Conservation (phyloP, 23 red algal genomes). For the Gracilariopsis chorda region DNA sequence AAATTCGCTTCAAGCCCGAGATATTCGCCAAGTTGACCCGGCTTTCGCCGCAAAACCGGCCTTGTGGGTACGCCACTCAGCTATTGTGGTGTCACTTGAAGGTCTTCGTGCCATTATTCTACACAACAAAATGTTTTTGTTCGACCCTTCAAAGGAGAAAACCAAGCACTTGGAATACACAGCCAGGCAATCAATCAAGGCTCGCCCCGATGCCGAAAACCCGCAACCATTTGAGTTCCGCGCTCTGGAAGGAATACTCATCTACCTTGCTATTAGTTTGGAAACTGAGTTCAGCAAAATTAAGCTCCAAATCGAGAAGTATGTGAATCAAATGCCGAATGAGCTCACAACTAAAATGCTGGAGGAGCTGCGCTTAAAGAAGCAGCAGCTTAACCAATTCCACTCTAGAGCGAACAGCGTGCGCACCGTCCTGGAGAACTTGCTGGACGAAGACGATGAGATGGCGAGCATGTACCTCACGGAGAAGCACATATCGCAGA, state of each 20-base stretch:
- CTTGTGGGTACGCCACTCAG: conserved; percentile 85
- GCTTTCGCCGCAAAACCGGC: conserved; percentile 84
- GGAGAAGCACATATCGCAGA: conserved; percentile 64
- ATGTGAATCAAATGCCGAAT: conserved; percentile 47
- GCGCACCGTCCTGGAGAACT: conserved; percentile 41
- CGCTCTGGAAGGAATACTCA: conserved; percentile 82
- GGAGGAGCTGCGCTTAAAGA: conserved; percentile 62
- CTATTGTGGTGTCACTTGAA: conserved; percentile 76
- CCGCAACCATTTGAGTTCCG: conserved; percentile 83
- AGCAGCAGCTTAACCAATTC: conserved; percentile 83
- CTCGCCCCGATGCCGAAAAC: conserved; percentile 40
- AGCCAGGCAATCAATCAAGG: conserved; percentile 10
- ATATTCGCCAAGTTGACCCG: conserved; percentile 91
- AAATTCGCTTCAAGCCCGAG: conserved; percentile 75
- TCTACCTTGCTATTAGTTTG: conserved; percentile 23
- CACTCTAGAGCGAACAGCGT: conserved; percentile 53
- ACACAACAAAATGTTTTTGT: conserved; percentile 82
- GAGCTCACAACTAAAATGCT: conserved; percentile 69
- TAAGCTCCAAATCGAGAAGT: conserved; percentile 43
- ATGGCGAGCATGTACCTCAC: conserved; percentile 94
- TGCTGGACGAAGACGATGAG: conserved; percentile 90
- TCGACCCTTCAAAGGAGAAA: conserved; percentile 38
- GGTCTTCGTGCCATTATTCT: conserved; percentile 75
- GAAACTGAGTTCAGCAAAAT: conserved; percentile 67
- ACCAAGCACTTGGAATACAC: conserved; percentile 8